These are phyloP conservation scores for Linnemannia schmuckeri DNA, from an alignment of 192 early-diverging fungal genomes.

Conservation along the genomic window DNA sequence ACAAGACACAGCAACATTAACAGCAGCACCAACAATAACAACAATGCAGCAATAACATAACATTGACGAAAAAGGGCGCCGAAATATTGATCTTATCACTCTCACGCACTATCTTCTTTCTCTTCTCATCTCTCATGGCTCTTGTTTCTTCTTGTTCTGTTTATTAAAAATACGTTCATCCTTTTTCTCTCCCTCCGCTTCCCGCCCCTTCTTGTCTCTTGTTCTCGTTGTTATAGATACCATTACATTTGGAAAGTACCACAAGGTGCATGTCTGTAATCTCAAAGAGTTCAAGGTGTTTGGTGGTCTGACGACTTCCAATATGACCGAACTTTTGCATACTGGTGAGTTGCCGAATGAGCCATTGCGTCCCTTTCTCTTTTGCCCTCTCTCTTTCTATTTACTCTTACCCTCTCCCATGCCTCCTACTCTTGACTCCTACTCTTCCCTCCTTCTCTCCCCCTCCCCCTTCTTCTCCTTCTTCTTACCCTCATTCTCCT, in stretches of 20 bases:
- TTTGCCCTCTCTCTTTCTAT: neutral
- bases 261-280: constrained; percentile 94
- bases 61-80: neutral
- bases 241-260: constrained; percentile 97
- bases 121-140: neutral
- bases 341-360: constrained; percentile 63
- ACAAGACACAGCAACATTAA: neutral
- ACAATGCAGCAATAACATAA: neutral
- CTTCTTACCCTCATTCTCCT: neutral
- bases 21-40: neutral
- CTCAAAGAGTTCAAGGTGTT: constrained; percentile 97
- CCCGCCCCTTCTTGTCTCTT: neutral
- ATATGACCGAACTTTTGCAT: constrained; percentile 91
- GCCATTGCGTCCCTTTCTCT: neutral
- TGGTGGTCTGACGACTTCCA: constrained; percentile 85
- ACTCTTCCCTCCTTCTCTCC: neutral
- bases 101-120: neutral
- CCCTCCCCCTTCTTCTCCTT: neutral
- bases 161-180: neutral
- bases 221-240: constrained; percentile 61
- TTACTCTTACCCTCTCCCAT: neutral
- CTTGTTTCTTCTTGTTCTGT: neutral
- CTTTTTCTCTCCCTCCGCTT: neutral
- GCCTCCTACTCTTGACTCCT: neutral
- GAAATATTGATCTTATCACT: neutral